Conservation (phyloP, 768 basidiomycete species). For the Leucocoprinus sp. region DNA sequence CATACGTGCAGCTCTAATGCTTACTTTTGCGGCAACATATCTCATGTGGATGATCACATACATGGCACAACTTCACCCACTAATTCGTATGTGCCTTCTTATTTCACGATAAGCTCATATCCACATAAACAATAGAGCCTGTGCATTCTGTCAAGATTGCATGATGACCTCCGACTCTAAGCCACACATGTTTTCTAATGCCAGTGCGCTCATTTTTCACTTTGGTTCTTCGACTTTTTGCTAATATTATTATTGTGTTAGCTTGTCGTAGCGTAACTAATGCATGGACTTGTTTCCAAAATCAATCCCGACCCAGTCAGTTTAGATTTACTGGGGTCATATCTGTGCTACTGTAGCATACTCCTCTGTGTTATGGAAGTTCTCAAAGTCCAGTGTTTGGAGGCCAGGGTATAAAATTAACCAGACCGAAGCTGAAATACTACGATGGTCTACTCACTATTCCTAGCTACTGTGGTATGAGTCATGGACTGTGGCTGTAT, state of each 20-base stretch:
- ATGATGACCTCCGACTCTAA: constrained; percentile 1
- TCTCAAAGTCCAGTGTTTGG: too few relatives aligned
- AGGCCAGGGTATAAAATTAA: too few relatives aligned
- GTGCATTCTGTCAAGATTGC: constrained; percentile 15
- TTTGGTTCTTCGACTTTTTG: too few relatives aligned
- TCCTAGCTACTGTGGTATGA: constrained; percentile 10
- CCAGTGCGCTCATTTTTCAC: constrained; percentile 25
- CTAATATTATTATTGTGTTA: constrained; percentile 13
- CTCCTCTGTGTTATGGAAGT: too few relatives aligned
- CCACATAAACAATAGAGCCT: constrained; percentile 13
- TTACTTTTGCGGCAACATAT: constrained; percentile 79
- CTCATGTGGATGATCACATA: constrained; percentile 99
- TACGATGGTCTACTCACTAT: too few relatives aligned
- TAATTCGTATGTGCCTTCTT: constrained; percentile 54
- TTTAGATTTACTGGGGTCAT: constrained; percentile 24
- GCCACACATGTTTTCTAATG: constrained; percentile 20
- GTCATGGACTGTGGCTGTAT: constrained; percentile 5
- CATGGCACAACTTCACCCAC: constrained; percentile 86
- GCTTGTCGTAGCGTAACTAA: constrained; percentile 24
- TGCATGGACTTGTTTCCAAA: constrained; percentile 17
- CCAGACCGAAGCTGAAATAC: too few relatives aligned
- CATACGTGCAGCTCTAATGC: constrained; percentile 70
- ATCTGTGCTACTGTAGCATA: too few relatives aligned
- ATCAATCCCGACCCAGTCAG: constrained; percentile 32
- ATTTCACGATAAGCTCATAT: not conserved